phyloP scores from a whole-genome alignment of 805 yeast genomes.

The Candida maltosa region DNA sequence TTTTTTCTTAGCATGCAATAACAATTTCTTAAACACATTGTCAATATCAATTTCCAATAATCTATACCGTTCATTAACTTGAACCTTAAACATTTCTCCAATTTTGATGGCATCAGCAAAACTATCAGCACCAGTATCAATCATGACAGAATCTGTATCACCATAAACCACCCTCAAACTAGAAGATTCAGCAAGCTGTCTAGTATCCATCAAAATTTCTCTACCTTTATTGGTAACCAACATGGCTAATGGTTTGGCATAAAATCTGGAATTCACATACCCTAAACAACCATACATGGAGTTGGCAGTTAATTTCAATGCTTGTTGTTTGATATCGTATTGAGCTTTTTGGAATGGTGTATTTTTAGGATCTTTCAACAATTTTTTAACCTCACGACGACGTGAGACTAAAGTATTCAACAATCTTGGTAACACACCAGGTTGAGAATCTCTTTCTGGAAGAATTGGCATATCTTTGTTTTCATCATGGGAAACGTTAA shows the following conservation, averaged over 20 bases:
- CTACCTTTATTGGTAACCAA: constrained; percentile 93
- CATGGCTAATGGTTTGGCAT: constrained; percentile 95
- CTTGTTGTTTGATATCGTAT: constrained; percentile 93
- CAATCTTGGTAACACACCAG: constrained; percentile 83
- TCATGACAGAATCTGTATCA: constrained; percentile 99
- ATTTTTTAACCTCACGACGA: constrained; percentile 87
- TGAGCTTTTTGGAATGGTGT: constrained; percentile 68
- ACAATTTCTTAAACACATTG: constrained; percentile 79
- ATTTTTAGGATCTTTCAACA: constrained; percentile 72
- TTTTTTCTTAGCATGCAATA: constrained; percentile 93
- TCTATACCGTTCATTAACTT: constrained; percentile 85
- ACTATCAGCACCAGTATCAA: constrained; percentile 76
- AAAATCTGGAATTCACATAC: constrained; percentile 84
- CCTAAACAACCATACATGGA: constrained; percentile 99
- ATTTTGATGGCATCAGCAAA: constrained; percentile 73
- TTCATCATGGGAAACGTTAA: constrained; percentile 37
- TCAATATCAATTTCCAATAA: constrained; percentile 92
- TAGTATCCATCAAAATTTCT: constrained; percentile 89
- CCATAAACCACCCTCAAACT: constrained; percentile 90
- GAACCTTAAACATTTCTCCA: constrained; percentile 79
- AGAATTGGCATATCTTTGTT: constrained; percentile 65
- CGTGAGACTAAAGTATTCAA: constrained; percentile 81
- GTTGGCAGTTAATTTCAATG: constrained; percentile 93
- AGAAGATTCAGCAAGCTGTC: constrained; percentile 84
- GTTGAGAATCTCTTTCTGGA: constrained; percentile 52